Conservation (phyloP, 2,329 filamentous ascomycete genomes). For the Pyrenophora seminiperda region DNA sequence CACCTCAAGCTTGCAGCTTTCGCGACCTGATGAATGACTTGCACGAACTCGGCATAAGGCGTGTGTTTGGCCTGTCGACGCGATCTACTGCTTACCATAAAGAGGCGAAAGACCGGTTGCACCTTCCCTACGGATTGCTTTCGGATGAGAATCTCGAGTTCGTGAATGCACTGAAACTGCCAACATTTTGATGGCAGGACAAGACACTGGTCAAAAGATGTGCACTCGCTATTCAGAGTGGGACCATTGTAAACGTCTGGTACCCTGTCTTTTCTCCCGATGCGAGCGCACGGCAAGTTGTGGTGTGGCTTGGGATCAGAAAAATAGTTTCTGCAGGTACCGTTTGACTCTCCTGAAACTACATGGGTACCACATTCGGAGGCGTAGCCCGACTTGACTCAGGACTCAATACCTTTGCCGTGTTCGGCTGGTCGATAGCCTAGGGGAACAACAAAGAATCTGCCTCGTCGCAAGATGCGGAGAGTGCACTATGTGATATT, state of each 20-base stretch:
- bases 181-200: slow-evolving; percentile 50
- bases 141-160: slow-evolving; percentile 49
- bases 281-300: slow-evolving; percentile 47
- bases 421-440: slow-evolving; percentile 6
- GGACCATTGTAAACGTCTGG: slow-evolving; percentile 49
- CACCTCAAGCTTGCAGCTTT: slow-evolving; percentile 53
- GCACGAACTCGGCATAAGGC: slow-evolving; percentile 23
- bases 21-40: slow-evolving; percentile 37
- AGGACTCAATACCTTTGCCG: background rate
- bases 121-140: slow-evolving; percentile 50
- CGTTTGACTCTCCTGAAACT: slow-evolving; percentile 31
- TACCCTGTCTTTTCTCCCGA: slow-evolving; percentile 53
- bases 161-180: slow-evolving; percentile 43
- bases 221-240: slow-evolving; percentile 48
- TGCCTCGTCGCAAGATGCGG: background rate
- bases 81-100: slow-evolving; percentile 50
- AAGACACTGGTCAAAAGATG: slow-evolving; percentile 47
- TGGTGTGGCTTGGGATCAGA: slow-evolving; percentile 40
- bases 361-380: slow-evolving; percentile 19
- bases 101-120: slow-evolving; percentile 46
- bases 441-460: background rate
- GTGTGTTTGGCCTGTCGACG: slow-evolving; percentile 50
- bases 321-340: slow-evolving; percentile 31
- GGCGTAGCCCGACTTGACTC: slow-evolving; percentile 28
- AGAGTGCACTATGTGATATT: background rate